Evolutionary conservation across 2,329 filamentous ascomycete genomes (phyloP), one percentile per base, ranked within the genome.

Genomic region (Ilyonectria sp.): DNA sequence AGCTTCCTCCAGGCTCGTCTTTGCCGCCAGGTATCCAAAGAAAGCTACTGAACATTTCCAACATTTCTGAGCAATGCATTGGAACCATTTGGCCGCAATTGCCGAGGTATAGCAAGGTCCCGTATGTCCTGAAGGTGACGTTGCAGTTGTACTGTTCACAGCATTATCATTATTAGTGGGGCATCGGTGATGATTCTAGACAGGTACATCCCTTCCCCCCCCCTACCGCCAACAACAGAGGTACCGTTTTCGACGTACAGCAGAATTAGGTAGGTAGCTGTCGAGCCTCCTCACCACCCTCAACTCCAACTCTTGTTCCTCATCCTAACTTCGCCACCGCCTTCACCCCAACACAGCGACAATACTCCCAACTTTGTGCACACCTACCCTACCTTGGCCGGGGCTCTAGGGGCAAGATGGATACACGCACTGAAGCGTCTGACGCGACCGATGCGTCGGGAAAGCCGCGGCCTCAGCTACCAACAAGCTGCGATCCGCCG

Each of bases 401-500:
- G 50, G 47, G 35, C 49, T 44, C 21, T 15, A 21, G 13, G 35
- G 11, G 23, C 33, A 63, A 31, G 6, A 77, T 77, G 76, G 76
- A 77, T 35, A 55, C 74, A 31, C 72, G 70, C 57, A 74, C 69
- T 53, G 76, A 76, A 64, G 67, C 60, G 19, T 70, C 72, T 17
- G 76, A 78, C 63, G 63, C 50, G 26, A 75, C 71, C 23, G 78
- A 78, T 44, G 73, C 55, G 52, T 71, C 69, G 29, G 70, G 65
- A 55, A 77, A 79, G 76, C 49, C 71, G 17, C 74, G 73, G 72
- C 82, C 90, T 35, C 85, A 91, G 73, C 88, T 98, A 3, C 95
- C 95, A 1, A 85, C 91, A 37, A 97, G 93, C 72, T 97, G 94
- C 79, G 93, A 97, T 74, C 95, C 95, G 29, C 94, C 95, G 1